Conservation (phyloP, 108 stramenopile genomes). For the Nitzschia sp. region DNA sequence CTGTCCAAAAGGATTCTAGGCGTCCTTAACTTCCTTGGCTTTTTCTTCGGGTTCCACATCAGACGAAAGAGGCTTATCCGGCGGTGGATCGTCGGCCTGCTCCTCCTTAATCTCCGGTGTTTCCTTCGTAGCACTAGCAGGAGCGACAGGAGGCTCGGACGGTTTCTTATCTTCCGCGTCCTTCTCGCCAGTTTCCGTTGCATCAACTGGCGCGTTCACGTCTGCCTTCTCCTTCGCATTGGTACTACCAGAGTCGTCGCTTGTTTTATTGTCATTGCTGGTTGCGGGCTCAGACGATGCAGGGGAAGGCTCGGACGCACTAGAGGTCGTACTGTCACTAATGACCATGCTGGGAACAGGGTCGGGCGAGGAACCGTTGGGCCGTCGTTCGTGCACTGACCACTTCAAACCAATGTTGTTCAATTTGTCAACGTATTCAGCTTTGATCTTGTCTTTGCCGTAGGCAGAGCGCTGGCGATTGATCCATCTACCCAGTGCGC, state of each 20-base stretch:
- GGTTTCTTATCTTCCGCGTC: not conserved
- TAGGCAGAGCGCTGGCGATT: slow-evolving; percentile 83
- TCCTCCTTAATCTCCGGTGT: not conserved
- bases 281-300: not conserved
- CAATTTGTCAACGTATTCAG: slow-evolving; percentile 76
- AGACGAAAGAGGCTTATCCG: too few species aligned
- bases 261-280: not conserved
- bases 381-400: slow-evolving; percentile 62
- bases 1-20: too few species aligned
- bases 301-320: not conserved
- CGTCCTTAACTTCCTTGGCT: too few species aligned
- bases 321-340: not conserved
- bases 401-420: slow-evolving; percentile 76
- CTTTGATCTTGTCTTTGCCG: slow-evolving; percentile 77
- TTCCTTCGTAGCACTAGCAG: not conserved
- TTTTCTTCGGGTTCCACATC: too few species aligned
- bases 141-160: not conserved
- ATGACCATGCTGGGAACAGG: not conserved
- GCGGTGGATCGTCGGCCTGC: too few species aligned
- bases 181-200: too few species aligned
- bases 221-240: not conserved
- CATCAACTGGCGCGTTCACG: too few species aligned
- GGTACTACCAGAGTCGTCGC: not conserved
- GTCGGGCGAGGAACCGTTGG: slow-evolving; percentile 17
- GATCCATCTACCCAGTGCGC: slow-evolving; percentile 84